Conservation (phyloP, 2,329 filamentous ascomycete species). For the Pezicula radicicola region DNA sequence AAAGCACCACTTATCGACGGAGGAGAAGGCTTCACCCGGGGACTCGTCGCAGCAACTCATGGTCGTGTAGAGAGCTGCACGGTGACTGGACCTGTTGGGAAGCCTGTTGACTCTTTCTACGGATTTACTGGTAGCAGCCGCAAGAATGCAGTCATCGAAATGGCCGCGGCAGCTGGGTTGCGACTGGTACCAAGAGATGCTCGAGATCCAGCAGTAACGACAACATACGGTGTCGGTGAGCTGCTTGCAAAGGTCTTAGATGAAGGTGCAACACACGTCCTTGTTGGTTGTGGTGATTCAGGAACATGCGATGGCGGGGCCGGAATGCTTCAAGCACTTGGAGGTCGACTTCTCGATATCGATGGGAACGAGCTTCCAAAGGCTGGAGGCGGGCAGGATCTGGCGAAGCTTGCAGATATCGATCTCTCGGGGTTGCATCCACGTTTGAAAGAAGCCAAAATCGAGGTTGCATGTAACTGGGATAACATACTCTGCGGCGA, state of each 20-base stretch:
- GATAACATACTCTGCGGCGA: slow-evolving; percentile 48
- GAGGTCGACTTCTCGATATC: slow-evolving; percentile 38
- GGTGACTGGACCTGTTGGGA: slow-evolving; percentile 42
- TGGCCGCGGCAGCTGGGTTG: slow-evolving; percentile 50
- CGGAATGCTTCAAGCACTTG: slow-evolving; percentile 52
- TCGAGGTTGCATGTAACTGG: slow-evolving; percentile 50
- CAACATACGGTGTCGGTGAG: slow-evolving; percentile 49
- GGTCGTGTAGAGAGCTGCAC: slow-evolving; percentile 34
- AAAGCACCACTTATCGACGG: slow-evolving; percentile 51
- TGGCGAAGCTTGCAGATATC: slow-evolving; percentile 34
- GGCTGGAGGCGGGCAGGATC: slow-evolving; percentile 37
- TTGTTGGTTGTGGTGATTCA: slow-evolving; percentile 51
- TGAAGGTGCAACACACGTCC: slow-evolving; percentile 40
- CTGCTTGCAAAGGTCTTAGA: slow-evolving; percentile 43
- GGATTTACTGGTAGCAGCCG: slow-evolving; percentile 36
- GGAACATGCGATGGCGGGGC: slow-evolving; percentile 51
- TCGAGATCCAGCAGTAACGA: slow-evolving; percentile 45
- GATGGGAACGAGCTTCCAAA: slow-evolving; percentile 33
- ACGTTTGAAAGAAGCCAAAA: slow-evolving; percentile 32
- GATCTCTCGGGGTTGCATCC: slow-evolving; percentile 37
- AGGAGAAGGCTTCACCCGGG: slow-evolving; percentile 48
- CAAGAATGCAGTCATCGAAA: slow-evolving; percentile 46
- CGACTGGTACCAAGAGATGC: slow-evolving; percentile 41
- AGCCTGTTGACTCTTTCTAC: slow-evolving; percentile 40
- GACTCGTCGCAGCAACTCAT: slow-evolving; percentile 39